phyloP scores from a whole-genome alignment of 1,284 basidiomycete species.

The Jaminaea rosea region DNA sequence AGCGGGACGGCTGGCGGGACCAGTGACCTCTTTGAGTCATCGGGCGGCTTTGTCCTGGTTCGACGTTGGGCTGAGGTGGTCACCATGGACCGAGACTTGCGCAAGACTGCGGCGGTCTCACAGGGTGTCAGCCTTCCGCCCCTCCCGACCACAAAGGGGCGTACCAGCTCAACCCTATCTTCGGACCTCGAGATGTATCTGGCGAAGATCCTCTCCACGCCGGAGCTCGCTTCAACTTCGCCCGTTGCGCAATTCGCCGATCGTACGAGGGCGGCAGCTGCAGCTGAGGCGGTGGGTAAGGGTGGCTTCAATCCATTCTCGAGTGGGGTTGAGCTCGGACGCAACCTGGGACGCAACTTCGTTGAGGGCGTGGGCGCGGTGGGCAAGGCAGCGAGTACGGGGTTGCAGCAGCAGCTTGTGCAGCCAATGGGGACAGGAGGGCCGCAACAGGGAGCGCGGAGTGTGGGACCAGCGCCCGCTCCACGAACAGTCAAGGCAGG shows the following conservation, averaged over 20 bases:
- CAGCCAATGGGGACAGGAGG: neutral
- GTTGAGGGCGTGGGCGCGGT: slow-evolving; percentile 33
- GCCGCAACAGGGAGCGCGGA: neutral
- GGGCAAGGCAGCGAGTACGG: slow-evolving; percentile 28
- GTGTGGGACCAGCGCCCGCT: no score
- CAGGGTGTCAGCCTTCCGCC: neutral
- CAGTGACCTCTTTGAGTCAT: no score
- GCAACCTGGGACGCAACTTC: slow-evolving; percentile 21
- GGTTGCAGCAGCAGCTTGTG: slow-evolving; percentile 7
- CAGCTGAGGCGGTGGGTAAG: slow-evolving; percentile 14
- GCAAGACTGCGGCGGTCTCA: neutral
- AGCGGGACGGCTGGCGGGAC: slow-evolving; percentile 8
- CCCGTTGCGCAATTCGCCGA: slow-evolving; percentile 35
- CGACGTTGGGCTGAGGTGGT: slow-evolving; percentile 41
- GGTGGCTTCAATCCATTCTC: slow-evolving; percentile 11
- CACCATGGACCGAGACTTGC: slow-evolving; percentile 28
- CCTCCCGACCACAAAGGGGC: slow-evolving; percentile 20
- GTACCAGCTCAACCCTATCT: slow-evolving; percentile 21
- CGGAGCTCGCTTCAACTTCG: slow-evolving; percentile 8
- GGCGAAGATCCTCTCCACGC: slow-evolving; percentile 16
- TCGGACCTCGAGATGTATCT: slow-evolving; percentile 29
- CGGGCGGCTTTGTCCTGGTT: slow-evolving; percentile 39
- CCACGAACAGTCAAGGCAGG: no score
- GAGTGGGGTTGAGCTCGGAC: slow-evolving; percentile 15
- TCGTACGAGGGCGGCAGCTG: slow-evolving; percentile 29